Conservation (phyloP, 768 basidiomycete genomes). For the Podaxis pistillaris region DNA sequence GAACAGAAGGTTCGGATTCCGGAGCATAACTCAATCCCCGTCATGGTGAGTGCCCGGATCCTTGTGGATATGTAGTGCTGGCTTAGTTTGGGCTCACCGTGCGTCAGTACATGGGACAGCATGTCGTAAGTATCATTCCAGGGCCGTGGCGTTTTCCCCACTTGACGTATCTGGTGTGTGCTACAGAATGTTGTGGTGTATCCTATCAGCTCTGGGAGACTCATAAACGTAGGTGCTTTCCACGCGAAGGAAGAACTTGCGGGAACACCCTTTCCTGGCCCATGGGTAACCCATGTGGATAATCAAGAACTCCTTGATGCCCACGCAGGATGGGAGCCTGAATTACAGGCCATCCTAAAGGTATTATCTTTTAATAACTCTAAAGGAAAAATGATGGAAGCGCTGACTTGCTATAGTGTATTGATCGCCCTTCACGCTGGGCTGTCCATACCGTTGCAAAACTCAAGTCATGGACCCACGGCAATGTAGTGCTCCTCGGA, state of each 20-base stretch:
- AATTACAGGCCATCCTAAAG: constrained; percentile 41
- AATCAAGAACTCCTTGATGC: constrained; percentile 35
- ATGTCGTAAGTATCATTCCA: constrained; percentile 22
- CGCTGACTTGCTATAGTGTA: constrained; percentile 24
- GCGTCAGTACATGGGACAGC: constrained; percentile 30
- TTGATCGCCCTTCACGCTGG: constrained; percentile 37
- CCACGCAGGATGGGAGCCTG: constrained; percentile 45
- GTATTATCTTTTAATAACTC: constrained; percentile 24
- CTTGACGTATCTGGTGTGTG: background rate
- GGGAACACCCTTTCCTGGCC: constrained; percentile 27
- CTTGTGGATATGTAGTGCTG: background rate
- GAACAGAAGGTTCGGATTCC: constrained; percentile 24
- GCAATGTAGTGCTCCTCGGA: constrained; percentile 40
- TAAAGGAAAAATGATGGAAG: background rate
- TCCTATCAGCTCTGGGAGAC: constrained; percentile 30
- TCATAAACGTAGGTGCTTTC: constrained; percentile 31
- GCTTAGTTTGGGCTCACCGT: background rate
- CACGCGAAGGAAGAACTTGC: constrained; percentile 26
- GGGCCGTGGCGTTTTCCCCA: background rate
- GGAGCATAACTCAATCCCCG: constrained; percentile 21
- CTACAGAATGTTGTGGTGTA: constrained; percentile 31
- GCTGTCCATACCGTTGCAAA: constrained; percentile 36
- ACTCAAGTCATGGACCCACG: constrained; percentile 35
- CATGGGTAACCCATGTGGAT: constrained; percentile 36
- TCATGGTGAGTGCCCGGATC: constrained; percentile 23